Evolutionary conservation across 1,284 basidiomycete species (phyloP).

Genomic region (Tilletia horrida): DNA sequence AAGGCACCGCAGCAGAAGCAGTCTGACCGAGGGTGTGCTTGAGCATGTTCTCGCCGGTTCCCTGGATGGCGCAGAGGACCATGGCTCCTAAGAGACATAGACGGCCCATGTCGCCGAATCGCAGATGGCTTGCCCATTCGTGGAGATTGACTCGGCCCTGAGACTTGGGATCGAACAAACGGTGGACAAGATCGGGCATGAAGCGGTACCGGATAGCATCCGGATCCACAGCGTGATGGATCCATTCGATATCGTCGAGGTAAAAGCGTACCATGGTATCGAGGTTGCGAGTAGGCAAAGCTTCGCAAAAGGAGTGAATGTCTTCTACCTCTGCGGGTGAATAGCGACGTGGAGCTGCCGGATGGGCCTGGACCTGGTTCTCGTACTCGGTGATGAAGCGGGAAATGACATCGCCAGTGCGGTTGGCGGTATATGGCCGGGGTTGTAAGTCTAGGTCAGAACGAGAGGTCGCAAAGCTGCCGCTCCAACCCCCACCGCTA

Average conservation of each 20-base stretch:
- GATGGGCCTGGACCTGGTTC: neutral
- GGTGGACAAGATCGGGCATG: neutral
- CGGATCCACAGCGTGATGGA: neutral
- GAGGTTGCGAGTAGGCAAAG: neutral
- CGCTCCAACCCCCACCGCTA: no score
- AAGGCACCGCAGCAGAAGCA: neutral
- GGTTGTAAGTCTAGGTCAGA: no score
- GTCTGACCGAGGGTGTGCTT: neutral
- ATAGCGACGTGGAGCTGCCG: neutral
- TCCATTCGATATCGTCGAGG: slow-evolving; percentile 7
- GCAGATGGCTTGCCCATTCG: neutral
- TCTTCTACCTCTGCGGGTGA: neutral
- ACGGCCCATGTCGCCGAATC: slow-evolving; percentile 1
- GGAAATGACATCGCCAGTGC: neutral
- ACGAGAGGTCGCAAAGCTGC: no score
- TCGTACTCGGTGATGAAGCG: slow-evolving; percentile 13
- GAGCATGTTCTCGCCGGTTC: neutral
- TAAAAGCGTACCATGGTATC: neutral
- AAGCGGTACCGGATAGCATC: neutral
- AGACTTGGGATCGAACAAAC: neutral
- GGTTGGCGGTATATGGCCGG: slow-evolving; percentile 1
- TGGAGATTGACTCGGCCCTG: neutral
- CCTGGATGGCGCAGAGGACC: neutral
- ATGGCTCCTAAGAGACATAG: neutral
- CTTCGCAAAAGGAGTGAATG: neutral